A percentile compares a stretch with the other conserved stretches of the same genome.
Evolutionary conservation across 371 early-diverging fungal genomes (phyloP).

Genomic region (Enterospora canceri): DNA sequence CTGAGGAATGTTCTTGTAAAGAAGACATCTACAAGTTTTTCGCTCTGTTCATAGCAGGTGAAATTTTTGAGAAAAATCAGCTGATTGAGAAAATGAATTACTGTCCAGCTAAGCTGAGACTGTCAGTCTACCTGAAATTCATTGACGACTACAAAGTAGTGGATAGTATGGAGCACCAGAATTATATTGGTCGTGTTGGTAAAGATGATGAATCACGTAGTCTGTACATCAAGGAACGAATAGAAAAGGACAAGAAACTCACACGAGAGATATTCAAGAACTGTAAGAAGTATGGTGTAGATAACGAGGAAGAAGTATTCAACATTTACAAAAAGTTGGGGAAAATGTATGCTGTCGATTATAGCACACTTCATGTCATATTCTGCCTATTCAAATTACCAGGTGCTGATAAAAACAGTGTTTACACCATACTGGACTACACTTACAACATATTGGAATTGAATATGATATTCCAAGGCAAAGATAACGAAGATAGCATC

Average conservation of each 20-base stretch:
- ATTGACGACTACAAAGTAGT: background rate
- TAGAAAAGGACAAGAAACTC: background rate
- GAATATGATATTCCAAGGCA: background rate
- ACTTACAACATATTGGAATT: conserved; percentile 1
- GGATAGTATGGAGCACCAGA: background rate
- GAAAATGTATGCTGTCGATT: conserved; percentile 3
- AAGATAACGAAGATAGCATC: background rate
- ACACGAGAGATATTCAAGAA: background rate
- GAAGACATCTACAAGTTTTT: conserved; percentile 32
- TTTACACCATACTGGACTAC: conserved; percentile 5
- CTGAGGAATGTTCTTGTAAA: conserved; percentile 1
- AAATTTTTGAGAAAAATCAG: conserved; percentile 7
- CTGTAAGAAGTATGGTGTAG: background rate
- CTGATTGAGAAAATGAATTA: conserved; percentile 12
- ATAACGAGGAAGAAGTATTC: conserved; percentile 16
- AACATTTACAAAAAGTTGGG: conserved; percentile 24
- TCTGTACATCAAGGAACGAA: background rate
- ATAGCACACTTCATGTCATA: conserved; percentile 9
- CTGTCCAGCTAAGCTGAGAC: conserved; percentile 1
- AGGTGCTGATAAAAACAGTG: background rate
- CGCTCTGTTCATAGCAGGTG: conserved; percentile 20
- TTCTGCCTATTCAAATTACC: conserved; percentile 12
- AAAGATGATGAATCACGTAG: background rate
- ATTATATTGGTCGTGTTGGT: background rate
- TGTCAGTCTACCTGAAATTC: conserved; percentile 20